Evolutionary conservation across 176 grass and related monocot species (phyloP).

Genomic region (Musa itinerans): DNA sequence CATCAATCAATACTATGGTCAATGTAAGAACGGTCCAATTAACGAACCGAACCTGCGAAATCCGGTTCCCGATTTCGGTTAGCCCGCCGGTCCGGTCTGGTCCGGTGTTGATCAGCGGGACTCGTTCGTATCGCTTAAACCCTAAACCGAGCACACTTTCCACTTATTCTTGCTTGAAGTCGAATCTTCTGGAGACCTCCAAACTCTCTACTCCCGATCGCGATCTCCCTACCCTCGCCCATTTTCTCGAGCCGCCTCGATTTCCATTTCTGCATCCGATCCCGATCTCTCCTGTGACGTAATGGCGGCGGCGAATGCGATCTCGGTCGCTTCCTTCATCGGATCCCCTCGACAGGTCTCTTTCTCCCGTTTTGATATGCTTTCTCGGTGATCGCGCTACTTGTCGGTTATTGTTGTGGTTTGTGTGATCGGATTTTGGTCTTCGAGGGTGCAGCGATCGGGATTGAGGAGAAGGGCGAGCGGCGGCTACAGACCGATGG

Average conservation of each 20-base stretch:
- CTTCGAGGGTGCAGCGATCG: background rate
- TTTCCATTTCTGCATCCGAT: background rate
- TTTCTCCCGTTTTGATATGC: background rate
- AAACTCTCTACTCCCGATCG: background rate
- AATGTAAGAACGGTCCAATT: too few species aligned
- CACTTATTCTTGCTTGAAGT: background rate
- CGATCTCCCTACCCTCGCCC: background rate
- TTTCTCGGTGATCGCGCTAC: background rate
- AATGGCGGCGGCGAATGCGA: constrained; percentile 55
- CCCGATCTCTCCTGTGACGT: constrained; percentile 6
- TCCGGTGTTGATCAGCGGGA: too few species aligned
- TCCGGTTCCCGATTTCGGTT: background rate
- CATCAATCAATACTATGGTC: too few species aligned
- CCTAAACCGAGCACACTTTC: constrained; percentile 6
- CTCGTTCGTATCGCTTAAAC: background rate
- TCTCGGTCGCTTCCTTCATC: constrained; percentile 41
- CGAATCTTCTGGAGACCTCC: background rate
- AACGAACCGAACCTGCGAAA: too few species aligned
- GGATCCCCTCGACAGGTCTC: constrained; percentile 36
- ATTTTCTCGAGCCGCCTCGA: background rate
- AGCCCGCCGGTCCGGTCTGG: background rate
- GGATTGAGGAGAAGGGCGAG: constrained; percentile 18
- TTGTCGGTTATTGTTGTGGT: background rate
- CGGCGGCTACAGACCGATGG: background rate
- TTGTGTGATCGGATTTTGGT: background rate